phyloP scores from a whole-genome alignment of 2,329 filamentous ascomycete genomes.

The Gremmenia infestans region DNA sequence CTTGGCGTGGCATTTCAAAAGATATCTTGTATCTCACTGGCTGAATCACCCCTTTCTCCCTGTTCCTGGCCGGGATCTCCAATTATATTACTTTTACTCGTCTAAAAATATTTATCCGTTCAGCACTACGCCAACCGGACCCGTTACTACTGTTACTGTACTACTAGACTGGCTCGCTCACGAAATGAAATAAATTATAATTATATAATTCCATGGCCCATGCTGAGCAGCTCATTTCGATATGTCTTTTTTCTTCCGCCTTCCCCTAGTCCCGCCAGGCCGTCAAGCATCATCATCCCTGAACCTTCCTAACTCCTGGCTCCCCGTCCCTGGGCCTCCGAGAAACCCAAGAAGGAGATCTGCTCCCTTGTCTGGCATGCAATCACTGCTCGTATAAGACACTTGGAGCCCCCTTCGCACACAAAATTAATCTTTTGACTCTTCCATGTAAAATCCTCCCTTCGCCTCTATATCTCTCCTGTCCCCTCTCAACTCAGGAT shows the following conservation, averaged over 20 bases:
- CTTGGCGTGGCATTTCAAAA: not conserved
- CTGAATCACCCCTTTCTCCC: conserved; percentile 1
- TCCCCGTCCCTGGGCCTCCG: conserved; percentile 15
- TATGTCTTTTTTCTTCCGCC: conserved; percentile 26
- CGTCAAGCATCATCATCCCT: conserved; percentile 21
- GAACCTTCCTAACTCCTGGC: conserved; percentile 1
- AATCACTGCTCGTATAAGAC: conserved; percentile 29
- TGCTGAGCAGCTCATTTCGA: conserved; percentile 24
- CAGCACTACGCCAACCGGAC: not conserved
- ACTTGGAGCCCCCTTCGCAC: conserved; percentile 24
- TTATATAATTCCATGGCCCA: conserved; percentile 3
- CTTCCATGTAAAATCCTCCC: conserved; percentile 11
- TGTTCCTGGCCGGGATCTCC: not conserved
- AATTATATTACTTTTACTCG: conserved; percentile 5
- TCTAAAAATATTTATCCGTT: conserved; percentile 7
- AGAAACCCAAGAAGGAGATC: conserved; percentile 20
- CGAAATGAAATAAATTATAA: not conserved
- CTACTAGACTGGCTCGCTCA: not conserved
- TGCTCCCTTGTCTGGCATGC: conserved; percentile 25
- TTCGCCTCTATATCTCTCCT: conserved; percentile 1
- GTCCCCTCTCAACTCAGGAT: not conserved
- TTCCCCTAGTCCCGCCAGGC: conserved; percentile 26
- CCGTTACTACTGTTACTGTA: not conserved
- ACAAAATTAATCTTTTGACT: conserved; percentile 15
- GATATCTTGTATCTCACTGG: not conserved